A percentile compares a stretch with the other conserved stretches of the same genome.
Conservation (phyloP, 495 filamentous ascomycete genomes). For the Penicillium antarcticum region DNA sequence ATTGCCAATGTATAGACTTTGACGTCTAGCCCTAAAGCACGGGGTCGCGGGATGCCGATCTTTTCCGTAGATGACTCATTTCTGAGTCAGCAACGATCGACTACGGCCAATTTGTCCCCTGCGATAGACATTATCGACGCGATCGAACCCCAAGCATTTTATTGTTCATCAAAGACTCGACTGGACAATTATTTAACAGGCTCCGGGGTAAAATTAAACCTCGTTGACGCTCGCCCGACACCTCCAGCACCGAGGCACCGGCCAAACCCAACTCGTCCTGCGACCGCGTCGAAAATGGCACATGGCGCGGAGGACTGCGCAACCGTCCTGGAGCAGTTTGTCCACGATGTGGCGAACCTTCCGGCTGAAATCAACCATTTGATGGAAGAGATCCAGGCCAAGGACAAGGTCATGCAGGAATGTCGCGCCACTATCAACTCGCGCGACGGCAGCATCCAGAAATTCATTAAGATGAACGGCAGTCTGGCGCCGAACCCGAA, state of each 20-base stretch:
- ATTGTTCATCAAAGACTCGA: background rate
- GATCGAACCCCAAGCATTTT: background rate
- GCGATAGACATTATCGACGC: background rate
- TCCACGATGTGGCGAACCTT: slow-evolving; percentile 85
- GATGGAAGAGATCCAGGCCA: slow-evolving; percentile 90
- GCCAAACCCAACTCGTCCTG: background rate
- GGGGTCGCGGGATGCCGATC: too few species aligned
- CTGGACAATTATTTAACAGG: too few species aligned
- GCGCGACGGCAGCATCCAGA: slow-evolving; percentile 80
- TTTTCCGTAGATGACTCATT: background rate
- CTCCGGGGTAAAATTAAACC: background rate
- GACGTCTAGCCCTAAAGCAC: too few species aligned
- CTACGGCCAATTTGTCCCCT: background rate
- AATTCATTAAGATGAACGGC: slow-evolving; percentile 82
- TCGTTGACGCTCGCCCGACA: background rate
- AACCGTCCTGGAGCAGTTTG: slow-evolving; percentile 87
- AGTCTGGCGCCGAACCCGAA: slow-evolving; percentile 80
- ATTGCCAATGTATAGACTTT: too few species aligned
- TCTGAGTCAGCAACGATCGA: background rate
- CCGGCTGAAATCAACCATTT: slow-evolving; percentile 89
- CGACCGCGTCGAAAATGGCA: slow-evolving; percentile 26
- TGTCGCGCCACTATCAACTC: slow-evolving; percentile 69
- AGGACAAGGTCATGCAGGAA: slow-evolving; percentile 76
- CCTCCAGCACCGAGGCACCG: background rate
- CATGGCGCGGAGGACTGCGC: slow-evolving; percentile 69